Conservation (phyloP, 805 yeast species). For the Scheffersomyces stipitis region DNA sequence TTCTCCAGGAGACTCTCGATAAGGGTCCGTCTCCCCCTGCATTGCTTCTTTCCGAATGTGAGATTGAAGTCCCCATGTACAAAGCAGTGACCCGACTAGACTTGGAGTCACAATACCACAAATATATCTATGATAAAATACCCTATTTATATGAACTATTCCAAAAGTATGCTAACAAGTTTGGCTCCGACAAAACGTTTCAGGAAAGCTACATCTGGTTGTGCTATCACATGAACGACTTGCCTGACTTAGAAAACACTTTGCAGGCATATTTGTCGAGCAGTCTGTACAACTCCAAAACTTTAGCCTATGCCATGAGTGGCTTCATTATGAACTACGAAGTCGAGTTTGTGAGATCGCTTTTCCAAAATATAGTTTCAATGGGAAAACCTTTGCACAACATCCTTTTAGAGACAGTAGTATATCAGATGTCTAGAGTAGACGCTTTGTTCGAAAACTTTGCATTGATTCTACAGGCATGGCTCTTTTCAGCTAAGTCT, state of each 20-base stretch:
- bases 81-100: conserved; percentile 6
- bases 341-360: conserved; percentile 26
- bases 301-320: conserved; percentile 28
- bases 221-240: conserved; percentile 36
- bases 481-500: conserved; percentile 18
- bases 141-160: conserved; percentile 21
- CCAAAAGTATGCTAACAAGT: conserved; percentile 14
- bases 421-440: conserved; percentile 22
- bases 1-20: conserved; percentile 7
- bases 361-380: conserved; percentile 23
- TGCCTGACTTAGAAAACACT: conserved; percentile 20
- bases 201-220: conserved; percentile 31
- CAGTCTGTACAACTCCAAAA: conserved; percentile 19
- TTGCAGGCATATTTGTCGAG: conserved; percentile 19
- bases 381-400: conserved; percentile 22
- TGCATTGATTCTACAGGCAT: conserved; percentile 18
- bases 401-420: conserved; percentile 24
- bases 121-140: conserved; percentile 16
- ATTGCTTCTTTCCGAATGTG: conserved; percentile 4
- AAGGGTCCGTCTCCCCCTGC: conserved; percentile 7
- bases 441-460: conserved; percentile 34
- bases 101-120: conserved; percentile 4
- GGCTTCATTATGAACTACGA: conserved; percentile 34
- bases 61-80: conserved; percentile 11
- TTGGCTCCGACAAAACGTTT: conserved; percentile 11